Evolutionary conservation across 169 alveolate species (phyloP).

Genomic region (Plasmodium reichenowi): DNA sequence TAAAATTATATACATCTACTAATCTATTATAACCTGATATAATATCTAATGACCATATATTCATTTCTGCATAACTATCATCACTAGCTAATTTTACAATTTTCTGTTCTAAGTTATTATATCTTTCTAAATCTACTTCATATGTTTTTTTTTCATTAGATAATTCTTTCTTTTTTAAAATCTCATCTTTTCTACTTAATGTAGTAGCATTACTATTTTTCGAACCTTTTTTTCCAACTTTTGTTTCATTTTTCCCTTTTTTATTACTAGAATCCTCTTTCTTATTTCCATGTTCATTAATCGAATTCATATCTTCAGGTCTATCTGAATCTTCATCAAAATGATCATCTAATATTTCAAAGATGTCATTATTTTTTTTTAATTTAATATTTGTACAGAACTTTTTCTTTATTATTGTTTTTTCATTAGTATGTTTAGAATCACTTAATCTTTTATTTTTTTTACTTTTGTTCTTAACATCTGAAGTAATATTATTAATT

Average conservation of each 20-base stretch:
- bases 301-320: constrained; percentile 5
- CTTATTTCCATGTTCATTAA: constrained; percentile 12
- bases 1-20: constrained; percentile 76
- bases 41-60: constrained; percentile 74
- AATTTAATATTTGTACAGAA: too few relatives aligned
- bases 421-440: too few relatives aligned
- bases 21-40: constrained; percentile 75
- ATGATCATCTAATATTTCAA: constrained; percentile 38
- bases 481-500: too few relatives aligned
- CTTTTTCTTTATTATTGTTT: too few relatives aligned
- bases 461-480: not conserved
- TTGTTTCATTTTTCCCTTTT: constrained; percentile 13
- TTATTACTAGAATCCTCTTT: constrained; percentile 9
- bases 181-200: constrained; percentile 73
- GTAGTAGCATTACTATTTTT: constrained; percentile 8
- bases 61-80: constrained; percentile 63
- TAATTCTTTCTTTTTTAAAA: constrained; percentile 67
- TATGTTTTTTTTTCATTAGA: constrained; percentile 54
- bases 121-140: constrained; percentile 75
- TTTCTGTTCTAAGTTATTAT: constrained; percentile 40
- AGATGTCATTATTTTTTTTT: constrained; percentile 14
- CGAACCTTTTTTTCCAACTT: constrained; percentile 16
- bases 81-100: constrained; percentile 58
- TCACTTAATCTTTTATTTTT: not conserved
- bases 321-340: constrained; percentile 24